Evolutionary conservation across 371 early-diverging fungal genomes (phyloP).

Genomic region (Rhizomucor miehei): DNA sequence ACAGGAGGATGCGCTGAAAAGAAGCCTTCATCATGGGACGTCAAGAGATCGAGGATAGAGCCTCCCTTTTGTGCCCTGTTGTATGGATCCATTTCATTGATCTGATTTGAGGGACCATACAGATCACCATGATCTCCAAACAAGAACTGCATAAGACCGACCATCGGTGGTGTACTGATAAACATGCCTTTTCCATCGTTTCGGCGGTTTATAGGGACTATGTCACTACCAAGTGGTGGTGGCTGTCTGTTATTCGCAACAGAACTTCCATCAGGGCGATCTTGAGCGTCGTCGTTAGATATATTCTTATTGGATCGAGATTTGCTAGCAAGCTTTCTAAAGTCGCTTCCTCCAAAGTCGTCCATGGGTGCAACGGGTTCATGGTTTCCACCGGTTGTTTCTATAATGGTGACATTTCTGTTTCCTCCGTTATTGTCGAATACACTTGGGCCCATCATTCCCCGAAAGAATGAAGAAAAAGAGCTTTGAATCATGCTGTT

Average conservation of each 20-base stretch:
- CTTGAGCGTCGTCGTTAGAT: not conserved
- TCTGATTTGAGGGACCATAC: not conserved
- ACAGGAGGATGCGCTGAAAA: not conserved
- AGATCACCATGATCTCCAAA: not conserved
- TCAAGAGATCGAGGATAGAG: not conserved
- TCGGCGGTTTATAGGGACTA: too few species aligned
- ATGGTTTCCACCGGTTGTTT: not conserved
- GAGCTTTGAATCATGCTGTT: constrained; percentile 35
- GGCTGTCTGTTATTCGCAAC: not conserved
- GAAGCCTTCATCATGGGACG: constrained; percentile 2
- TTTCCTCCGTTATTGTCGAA: constrained; percentile 8
- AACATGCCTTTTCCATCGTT: too few species aligned
- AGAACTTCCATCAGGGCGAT: not conserved
- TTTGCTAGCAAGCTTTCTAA: constrained; percentile 29
- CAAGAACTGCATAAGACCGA: not conserved
- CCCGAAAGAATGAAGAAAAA: constrained; percentile 24
- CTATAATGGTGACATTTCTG: not conserved
- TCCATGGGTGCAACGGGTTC: constrained; percentile 5
- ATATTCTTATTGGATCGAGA: constrained; percentile 13
- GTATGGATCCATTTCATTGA: not conserved
- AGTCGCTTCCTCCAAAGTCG: constrained; percentile 35
- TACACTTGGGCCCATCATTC: constrained; percentile 18
- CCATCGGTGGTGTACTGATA: not conserved
- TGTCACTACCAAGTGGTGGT: not conserved
- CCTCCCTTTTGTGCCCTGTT: not conserved